Evolutionary conservation across 805 yeast genomes (phyloP).

Genomic region (Suhomyces faveliae): DNA sequence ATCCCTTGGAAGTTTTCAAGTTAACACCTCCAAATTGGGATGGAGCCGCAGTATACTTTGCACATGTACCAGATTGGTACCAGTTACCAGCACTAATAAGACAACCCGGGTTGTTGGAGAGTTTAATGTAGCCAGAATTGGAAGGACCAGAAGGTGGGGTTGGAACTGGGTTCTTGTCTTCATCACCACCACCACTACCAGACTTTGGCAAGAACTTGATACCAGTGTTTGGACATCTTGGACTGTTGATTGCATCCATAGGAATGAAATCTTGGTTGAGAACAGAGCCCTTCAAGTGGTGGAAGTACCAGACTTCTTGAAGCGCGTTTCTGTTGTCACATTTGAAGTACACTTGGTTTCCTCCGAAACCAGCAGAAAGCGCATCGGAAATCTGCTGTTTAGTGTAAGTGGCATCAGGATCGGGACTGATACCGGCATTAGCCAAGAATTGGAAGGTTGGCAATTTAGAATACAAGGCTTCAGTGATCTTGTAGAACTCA

Average conservation of each 20-base stretch:
- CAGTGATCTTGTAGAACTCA: constrained; percentile 66
- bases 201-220: constrained; percentile 71
- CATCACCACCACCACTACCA: constrained; percentile 1
- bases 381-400: constrained; percentile 55
- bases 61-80: constrained; percentile 83
- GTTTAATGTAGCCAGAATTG: constrained; percentile 38
- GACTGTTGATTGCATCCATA: constrained; percentile 51
- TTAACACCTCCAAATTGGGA: constrained; percentile 73
- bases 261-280: constrained; percentile 12
- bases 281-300: constrained; percentile 23
- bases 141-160: constrained; percentile 22
- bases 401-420: constrained; percentile 53
- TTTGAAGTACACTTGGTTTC: constrained; percentile 56
- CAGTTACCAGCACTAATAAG: constrained; percentile 84
- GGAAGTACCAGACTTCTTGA: constrained; percentile 28
- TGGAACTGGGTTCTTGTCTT: neutral
- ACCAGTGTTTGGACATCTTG: constrained; percentile 68
- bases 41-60: constrained; percentile 58
- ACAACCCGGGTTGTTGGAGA: constrained; percentile 63
- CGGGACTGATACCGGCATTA: constrained; percentile 72
- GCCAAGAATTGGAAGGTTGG: constrained; percentile 68
- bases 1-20: constrained; percentile 68
- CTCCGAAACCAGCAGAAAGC: constrained; percentile 46
- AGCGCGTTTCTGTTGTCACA: constrained; percentile 51
- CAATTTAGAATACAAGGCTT: constrained; percentile 53